These are phyloP conservation scores for Chalciporus piperatoides DNA, from an alignment of 1,284 basidiomycete genomes.

Conservation along the genomic window DNA sequence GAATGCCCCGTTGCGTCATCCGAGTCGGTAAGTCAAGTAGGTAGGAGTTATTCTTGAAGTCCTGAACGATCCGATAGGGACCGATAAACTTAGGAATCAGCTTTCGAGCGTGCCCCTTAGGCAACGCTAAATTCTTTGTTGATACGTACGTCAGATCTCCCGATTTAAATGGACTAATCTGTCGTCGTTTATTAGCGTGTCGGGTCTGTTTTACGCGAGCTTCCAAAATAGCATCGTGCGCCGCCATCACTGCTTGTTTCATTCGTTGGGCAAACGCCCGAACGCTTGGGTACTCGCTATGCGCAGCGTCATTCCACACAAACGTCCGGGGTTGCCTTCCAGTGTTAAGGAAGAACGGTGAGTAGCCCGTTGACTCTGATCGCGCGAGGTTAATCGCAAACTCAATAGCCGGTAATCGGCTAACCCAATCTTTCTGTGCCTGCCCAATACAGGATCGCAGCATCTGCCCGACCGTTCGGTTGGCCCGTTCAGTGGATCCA, in stretches of 20 bases:
- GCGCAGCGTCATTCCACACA: conserved; percentile 22
- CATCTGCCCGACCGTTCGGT: background rate
- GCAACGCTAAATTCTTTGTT: conserved; percentile 34
- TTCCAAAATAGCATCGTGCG: conserved; percentile 33
- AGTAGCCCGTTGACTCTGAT: conserved; percentile 26
- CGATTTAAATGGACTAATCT: conserved; percentile 14
- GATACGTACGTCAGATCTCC: conserved; percentile 21
- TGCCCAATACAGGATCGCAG: background rate
- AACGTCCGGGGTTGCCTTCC: conserved; percentile 33
- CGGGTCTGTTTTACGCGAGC: too few species aligned
- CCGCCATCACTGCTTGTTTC: conserved; percentile 21
- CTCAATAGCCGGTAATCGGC: background rate
- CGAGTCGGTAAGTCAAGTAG: conserved; percentile 14
- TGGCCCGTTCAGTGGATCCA: background rate
- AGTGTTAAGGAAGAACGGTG: conserved; percentile 37
- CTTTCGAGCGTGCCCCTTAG: conserved; percentile 30
- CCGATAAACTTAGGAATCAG: conserved; percentile 36
- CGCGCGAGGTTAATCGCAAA: conserved; percentile 15
- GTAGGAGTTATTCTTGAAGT: conserved; percentile 30
- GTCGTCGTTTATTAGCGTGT: too few species aligned
- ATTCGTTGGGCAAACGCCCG: conserved; percentile 22
- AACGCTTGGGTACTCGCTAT: conserved; percentile 23
- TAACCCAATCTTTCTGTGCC: conserved; percentile 17
- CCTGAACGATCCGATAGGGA: conserved; percentile 24
- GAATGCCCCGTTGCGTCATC: too few species aligned